A percentile compares a stretch with the other conserved stretches of the same genome.
Conservation (phyloP, 768 basidiomycete genomes). For the Nevesoporus exiguus region DNA sequence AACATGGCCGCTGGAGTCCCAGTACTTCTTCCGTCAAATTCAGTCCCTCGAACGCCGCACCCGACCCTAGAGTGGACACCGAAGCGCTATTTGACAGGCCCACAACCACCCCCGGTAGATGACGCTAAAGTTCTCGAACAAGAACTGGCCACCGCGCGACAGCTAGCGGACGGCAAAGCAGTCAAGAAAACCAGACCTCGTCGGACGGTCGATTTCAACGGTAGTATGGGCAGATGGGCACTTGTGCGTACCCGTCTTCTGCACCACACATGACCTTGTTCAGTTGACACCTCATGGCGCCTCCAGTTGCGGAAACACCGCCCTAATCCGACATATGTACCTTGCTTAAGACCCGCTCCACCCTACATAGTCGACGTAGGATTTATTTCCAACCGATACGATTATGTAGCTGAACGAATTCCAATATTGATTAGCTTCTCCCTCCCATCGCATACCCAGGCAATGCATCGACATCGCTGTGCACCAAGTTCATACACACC, state of each 20-base stretch:
- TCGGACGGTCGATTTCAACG: slow-evolving; percentile 93
- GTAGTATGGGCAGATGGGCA: slow-evolving; percentile 81
- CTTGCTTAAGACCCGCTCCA: slow-evolving; percentile 77
- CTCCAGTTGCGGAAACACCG: slow-evolving; percentile 70
- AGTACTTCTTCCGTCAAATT: slow-evolving; percentile 50
- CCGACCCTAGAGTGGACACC: slow-evolving; percentile 74
- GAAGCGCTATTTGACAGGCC: slow-evolving; percentile 55
- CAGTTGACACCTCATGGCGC: background rate
- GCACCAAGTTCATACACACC: slow-evolving; percentile 96
- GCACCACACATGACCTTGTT: background rate
- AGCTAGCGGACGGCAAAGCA: slow-evolving; percentile 73
- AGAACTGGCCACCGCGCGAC: slow-evolving; percentile 71
- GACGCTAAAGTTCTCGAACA: slow-evolving; percentile 73
- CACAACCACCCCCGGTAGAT: slow-evolving; percentile 78
- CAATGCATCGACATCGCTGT: slow-evolving; percentile 90
- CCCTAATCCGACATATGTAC: slow-evolving; percentile 72
- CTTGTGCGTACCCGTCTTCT: slow-evolving; percentile 51
- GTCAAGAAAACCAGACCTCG: slow-evolving; percentile 91
- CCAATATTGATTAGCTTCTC: slow-evolving; percentile 59
- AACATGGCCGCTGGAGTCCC: slow-evolving; percentile 39
- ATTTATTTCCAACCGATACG: slow-evolving; percentile 14
- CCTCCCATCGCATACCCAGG: slow-evolving; percentile 90
- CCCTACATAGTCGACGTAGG: slow-evolving; percentile 88
- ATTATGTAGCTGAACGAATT: slow-evolving; percentile 26
- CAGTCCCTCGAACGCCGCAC: slow-evolving; percentile 35